phyloP scores from a whole-genome alignment of 2,329 filamentous ascomycete genomes.

The Helicocarpus griseus region DNA sequence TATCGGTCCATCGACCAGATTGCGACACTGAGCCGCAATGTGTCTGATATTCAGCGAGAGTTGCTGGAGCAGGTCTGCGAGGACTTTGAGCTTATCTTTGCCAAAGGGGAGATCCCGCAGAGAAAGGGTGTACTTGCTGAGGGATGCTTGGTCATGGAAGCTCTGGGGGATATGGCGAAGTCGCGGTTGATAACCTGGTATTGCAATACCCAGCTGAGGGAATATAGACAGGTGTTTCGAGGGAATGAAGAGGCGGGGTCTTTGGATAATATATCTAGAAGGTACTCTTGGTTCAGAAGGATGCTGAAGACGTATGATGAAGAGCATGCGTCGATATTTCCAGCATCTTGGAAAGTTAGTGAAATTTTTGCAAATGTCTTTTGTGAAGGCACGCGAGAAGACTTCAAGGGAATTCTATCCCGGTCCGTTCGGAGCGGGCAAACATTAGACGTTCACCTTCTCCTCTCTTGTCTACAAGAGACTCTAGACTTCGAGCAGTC shows the following conservation, averaged over 20 bases:
- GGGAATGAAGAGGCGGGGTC: slow-evolving; percentile 95
- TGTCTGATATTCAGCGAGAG: slow-evolving; percentile 86
- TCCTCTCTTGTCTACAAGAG: slow-evolving; percentile 84
- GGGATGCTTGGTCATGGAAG: slow-evolving; percentile 89
- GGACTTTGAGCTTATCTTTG: slow-evolving; percentile 93
- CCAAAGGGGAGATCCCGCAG: slow-evolving; percentile 68
- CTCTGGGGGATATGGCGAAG: slow-evolving; percentile 77
- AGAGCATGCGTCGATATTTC: slow-evolving; percentile 83
- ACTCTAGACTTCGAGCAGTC: slow-evolving; percentile 95
- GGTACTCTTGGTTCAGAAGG: slow-evolving; percentile 93
- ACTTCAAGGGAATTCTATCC: slow-evolving; percentile 88
- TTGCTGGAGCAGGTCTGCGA: slow-evolving; percentile 96
- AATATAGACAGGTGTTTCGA: slow-evolving; percentile 91
- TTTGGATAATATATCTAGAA: slow-evolving; percentile 87
- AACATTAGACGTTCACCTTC: slow-evolving; percentile 77
- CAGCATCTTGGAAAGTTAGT: slow-evolving; percentile 76
- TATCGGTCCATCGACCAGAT: slow-evolving; percentile 98
- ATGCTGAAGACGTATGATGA: slow-evolving; percentile 94
- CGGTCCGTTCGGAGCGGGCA: slow-evolving; percentile 73
- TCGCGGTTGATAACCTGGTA: slow-evolving; percentile 87
- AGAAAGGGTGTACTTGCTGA: slow-evolving; percentile 66
- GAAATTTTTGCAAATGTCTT: slow-evolving; percentile 85
- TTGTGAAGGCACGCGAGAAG: slow-evolving; percentile 89
- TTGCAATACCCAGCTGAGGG: slow-evolving; percentile 89
- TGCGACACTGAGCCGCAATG: slow-evolving; percentile 80